These are phyloP conservation scores for Ampelocalamus luodianensis DNA, from an alignment of 176 grass and related monocot genomes.

Conservation along the genomic window DNA sequence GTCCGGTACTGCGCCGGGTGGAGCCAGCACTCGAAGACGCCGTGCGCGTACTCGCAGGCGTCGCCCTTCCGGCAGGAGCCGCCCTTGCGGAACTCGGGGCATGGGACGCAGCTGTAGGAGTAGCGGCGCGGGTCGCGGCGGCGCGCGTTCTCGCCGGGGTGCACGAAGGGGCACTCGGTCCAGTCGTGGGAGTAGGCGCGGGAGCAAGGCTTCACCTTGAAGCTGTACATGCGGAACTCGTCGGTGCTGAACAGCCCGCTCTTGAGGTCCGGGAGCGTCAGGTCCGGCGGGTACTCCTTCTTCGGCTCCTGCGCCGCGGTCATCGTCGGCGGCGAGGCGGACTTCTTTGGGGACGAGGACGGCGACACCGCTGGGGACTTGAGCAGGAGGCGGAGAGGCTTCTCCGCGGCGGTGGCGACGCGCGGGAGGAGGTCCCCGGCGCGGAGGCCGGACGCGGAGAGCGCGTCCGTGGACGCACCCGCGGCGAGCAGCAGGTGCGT, in stretches of 20 bases:
- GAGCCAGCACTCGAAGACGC: constrained; percentile 93
- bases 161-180: constrained; percentile 99
- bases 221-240: constrained; percentile 95
- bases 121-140: constrained; percentile 90
- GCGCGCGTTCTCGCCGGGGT: constrained; percentile 96
- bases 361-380: constrained; percentile 40
- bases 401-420: constrained; percentile 21
- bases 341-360: constrained; percentile 53
- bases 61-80: constrained; percentile 77
- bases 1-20: constrained; percentile 92
- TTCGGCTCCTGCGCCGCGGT: constrained; percentile 27
- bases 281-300: constrained; percentile 95
- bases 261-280: constrained; percentile 90
- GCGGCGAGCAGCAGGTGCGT: constrained; percentile 61
- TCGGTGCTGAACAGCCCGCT: constrained; percentile 87
- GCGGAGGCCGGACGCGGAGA: constrained; percentile 51
- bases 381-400: constrained; percentile 51
- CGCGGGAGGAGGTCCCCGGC: constrained; percentile 69
- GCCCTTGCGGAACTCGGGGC: constrained; percentile 94
- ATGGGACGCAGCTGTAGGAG: constrained; percentile 93
- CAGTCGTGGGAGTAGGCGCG: constrained; percentile 98
- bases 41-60: constrained; percentile 85
- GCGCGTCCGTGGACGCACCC: constrained; percentile 58
- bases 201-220: constrained; percentile 98
- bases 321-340: constrained; percentile 21